Base-by-base conservation (phyloP, 192 early-diverging fungal species). In the Phycomyces blakesleeanus region DNA sequence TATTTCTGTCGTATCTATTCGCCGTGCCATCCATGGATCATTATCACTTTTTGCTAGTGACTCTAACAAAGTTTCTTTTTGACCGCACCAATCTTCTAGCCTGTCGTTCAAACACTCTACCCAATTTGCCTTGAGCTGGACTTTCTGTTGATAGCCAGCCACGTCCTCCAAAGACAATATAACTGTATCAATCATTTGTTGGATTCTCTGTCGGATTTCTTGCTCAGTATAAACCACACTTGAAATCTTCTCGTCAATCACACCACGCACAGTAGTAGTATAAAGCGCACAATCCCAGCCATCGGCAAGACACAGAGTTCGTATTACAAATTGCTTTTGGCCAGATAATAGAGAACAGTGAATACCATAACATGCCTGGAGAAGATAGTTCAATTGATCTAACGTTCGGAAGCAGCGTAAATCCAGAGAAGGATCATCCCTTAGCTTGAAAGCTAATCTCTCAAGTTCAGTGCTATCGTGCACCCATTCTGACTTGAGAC, bases 211-310 rank as follows among this genome's bases (percentile, higher is more conserved):
- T 10, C 51, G 51, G 38, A 63, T 54, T 26, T 63, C 61, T 26
- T 63, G 50, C 5, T 63, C 61, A 9, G 61, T 63, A 54, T 63
- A 63, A n/a, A 63, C 39, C 5, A 63, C 51, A 63, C 61, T 63
- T 25, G 44, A 14, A 15, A 63, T 26, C 6, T 49, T 50, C 8
- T 29, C 51, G 53, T 63, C 61, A 24, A 63, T 54, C 0, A 63
- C 21, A 22, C 39, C 21, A 21, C 6, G 15, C 22, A 52, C 53
- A 11, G n/a, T 14, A 25, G 42, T 37, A 8, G 51, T 37, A 14
- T 63, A 63, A 2, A 63, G 22, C 0, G 61, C 61, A 18, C 61
- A 63, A 11, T 27, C 51, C 4, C 5, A 42, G 37, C 15, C 7
- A 7, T 21, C 2, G 39, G 10, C 3, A 52, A 39, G 6, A 63